Percentiles rank a stretch among this genome's conserved stretches.
phyloP scores from a whole-genome alignment of 345 rosid genomes.

The Heritiera littoralis region DNA sequence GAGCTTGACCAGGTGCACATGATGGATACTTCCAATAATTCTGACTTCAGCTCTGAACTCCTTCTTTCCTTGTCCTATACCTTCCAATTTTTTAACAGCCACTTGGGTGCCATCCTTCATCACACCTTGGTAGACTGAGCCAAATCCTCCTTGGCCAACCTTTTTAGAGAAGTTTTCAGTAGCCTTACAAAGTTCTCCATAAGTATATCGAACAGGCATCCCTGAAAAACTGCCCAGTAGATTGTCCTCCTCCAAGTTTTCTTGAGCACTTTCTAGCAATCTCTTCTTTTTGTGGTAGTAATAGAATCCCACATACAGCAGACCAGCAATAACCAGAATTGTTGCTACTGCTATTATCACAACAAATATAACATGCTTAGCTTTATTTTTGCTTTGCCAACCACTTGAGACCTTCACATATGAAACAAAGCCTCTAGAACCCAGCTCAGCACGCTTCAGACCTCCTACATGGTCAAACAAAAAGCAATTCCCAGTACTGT shows the following conservation, averaged over 20 bases:
- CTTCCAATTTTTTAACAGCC: constrained; percentile 64
- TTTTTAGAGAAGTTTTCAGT: constrained; percentile 53
- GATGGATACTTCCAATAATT: constrained; percentile 52
- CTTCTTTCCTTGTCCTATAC: constrained; percentile 61
- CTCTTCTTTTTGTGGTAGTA: constrained; percentile 25
- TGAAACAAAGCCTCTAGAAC: constrained; percentile 36
- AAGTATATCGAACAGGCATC: constrained; percentile 56
- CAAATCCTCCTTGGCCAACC: constrained; percentile 72
- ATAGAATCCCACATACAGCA: constrained; percentile 45
- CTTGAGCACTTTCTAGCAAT: constrained; percentile 24
- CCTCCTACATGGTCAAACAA: constrained; percentile 52
- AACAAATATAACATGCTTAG: constrained; percentile 18
- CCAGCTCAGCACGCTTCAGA: constrained; percentile 35
- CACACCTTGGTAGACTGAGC: constrained; percentile 61
- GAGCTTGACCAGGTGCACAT: constrained; percentile 54
- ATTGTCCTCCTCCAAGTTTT: constrained; percentile 22
- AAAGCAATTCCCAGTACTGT: constrained; percentile 42
- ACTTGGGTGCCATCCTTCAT: constrained; percentile 46
- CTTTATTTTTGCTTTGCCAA: neutral
- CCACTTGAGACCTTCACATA: constrained; percentile 38
- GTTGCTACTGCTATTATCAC: constrained; percentile 32
- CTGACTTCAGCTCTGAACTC: constrained; percentile 58
- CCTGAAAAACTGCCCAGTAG: constrained; percentile 34
- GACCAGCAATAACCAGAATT: constrained; percentile 31
- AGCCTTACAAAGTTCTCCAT: constrained; percentile 47